Base-by-base conservation (phyloP, 2,329 filamentous ascomycete genomes). In the Alternaria hordeiaustralica region DNA sequence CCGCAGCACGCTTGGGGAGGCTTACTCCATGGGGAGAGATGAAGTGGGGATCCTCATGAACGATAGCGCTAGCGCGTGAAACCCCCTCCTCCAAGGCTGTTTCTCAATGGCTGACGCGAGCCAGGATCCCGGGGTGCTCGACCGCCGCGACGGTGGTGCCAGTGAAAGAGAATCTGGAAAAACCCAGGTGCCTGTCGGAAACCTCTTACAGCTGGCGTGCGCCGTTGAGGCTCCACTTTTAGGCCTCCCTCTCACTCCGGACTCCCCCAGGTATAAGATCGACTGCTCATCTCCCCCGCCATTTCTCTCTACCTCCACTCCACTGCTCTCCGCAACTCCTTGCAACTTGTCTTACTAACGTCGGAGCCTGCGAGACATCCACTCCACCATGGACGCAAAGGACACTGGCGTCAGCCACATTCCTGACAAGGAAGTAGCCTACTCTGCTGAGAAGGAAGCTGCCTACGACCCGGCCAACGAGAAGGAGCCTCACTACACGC, bases 11-110 rank as follows among this genome's bases (percentile, higher is more conserved):
- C 56, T 50, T 63, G 56, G 25, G 44, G 50, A 55, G 50, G 56
- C 56, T 63, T 63, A 55, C 60, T 63, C 60, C 56, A 63, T 63
- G 60, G 50, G 56, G 60, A 21, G 60, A 21, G 25, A 50, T 36
- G n/a, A 3, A 18, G 60, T 63, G 56, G 60, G 54, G 56, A 60
- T 60, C 56, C 13, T 46, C 56, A 60, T 36, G 56, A 55, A 63
- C 60, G 44, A 43, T 43, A 28, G 15, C 25, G 21, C 60, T 59
- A 59, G 60, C 60, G 55, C 33, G 11, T 23, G 13, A 20, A 45
- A 49, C 59, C 60, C 60, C 60, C 60, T 60, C 60, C 50, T 51
- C 47, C 49, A 26, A 36, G 56, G 21, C 49, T 28, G 23, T 45
- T 15, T 60, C 30, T 43, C 57, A 57, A 60, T 63, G 56, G 60